phyloP scores from a whole-genome alignment of 306 rosid genomes.

The Glycine latifolia region DNA sequence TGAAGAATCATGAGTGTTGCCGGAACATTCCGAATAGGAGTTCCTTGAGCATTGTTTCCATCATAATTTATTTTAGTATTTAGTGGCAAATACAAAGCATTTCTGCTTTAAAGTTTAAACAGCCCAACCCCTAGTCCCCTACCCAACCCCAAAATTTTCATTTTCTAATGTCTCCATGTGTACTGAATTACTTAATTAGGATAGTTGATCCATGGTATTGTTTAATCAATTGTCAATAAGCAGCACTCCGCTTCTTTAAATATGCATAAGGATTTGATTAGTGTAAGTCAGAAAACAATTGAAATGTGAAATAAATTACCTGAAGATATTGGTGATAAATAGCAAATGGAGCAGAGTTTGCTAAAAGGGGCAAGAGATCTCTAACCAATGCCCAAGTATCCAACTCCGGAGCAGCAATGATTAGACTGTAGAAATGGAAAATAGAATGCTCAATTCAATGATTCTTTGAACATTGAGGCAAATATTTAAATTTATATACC shows the following conservation, averaged over 20 bases:
- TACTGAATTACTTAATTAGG: background rate
- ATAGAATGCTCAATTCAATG: slow-evolving; percentile 4
- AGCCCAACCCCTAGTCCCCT: background rate
- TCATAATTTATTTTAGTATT: background rate
- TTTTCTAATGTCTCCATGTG: background rate
- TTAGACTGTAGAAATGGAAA: slow-evolving; percentile 61
- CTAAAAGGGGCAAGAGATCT: slow-evolving; percentile 74
- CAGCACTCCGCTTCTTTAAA: too few species aligned
- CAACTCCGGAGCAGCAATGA: slow-evolving; percentile 86
- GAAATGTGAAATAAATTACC: slow-evolving; percentile 56
- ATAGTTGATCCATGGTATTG: too few species aligned
- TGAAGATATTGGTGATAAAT: slow-evolving; percentile 94
- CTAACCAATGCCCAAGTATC: slow-evolving; percentile 75
- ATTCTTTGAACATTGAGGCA: slow-evolving; percentile 13
- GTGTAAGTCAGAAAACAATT: background rate
- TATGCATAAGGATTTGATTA: background rate
- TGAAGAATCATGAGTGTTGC: too few species aligned
- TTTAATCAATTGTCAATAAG: too few species aligned
- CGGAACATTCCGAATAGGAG: background rate
- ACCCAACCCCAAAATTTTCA: background rate
- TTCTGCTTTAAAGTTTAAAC: too few species aligned
- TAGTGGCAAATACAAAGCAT: too few species aligned
- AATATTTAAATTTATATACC: slow-evolving; percentile 56
- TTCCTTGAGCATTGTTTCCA: background rate
- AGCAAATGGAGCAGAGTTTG: slow-evolving; percentile 95